These are phyloP conservation scores for Acorus gramineus DNA, from an alignment of 106 monocot species.

Conservation along the genomic window DNA sequence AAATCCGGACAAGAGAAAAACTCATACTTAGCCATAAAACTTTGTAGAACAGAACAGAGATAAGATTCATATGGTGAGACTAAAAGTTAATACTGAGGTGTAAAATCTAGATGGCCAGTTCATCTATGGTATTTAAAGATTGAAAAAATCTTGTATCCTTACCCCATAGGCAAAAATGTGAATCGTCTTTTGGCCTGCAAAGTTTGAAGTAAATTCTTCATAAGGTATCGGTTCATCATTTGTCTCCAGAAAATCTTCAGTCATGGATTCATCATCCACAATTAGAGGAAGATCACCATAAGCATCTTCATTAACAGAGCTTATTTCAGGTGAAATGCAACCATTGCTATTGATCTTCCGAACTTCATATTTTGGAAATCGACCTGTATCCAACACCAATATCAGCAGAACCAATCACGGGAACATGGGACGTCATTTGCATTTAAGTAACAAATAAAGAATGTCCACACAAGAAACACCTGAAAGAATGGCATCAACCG, in stretches of 20 bases:
- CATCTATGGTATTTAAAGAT: too few species aligned
- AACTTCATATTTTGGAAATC: slow-evolving; percentile 43
- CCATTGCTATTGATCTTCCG: slow-evolving; percentile 30
- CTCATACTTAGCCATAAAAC: too few species aligned
- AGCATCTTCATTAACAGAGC: slow-evolving; percentile 8
- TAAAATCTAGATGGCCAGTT: too few species aligned
- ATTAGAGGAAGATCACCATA: slow-evolving; percentile 2
- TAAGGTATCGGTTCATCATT: slow-evolving; percentile 16
- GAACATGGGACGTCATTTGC: too few species aligned
- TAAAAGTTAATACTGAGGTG: too few species aligned
- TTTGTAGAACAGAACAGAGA: too few species aligned
- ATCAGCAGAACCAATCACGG: too few species aligned
- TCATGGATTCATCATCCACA: slow-evolving; percentile 4
- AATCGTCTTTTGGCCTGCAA: slow-evolving; percentile 17
- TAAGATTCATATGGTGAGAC: too few species aligned
- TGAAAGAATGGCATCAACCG: slow-evolving; percentile 87
- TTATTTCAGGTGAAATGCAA: slow-evolving; percentile 14
- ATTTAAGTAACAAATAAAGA: neutral
- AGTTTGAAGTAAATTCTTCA: slow-evolving; percentile 14
- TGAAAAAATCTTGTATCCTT: slow-evolving; percentile 2
- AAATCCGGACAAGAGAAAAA: too few species aligned
- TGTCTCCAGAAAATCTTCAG: slow-evolving; percentile 16
- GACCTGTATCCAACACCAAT: slow-evolving; percentile 25
- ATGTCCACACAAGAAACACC: slow-evolving; percentile 19
- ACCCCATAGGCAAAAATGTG: slow-evolving; percentile 80